phyloP scores from a whole-genome alignment of 2,329 filamentous ascomycete genomes.

The Pseudogymnoascus sp. region DNA sequence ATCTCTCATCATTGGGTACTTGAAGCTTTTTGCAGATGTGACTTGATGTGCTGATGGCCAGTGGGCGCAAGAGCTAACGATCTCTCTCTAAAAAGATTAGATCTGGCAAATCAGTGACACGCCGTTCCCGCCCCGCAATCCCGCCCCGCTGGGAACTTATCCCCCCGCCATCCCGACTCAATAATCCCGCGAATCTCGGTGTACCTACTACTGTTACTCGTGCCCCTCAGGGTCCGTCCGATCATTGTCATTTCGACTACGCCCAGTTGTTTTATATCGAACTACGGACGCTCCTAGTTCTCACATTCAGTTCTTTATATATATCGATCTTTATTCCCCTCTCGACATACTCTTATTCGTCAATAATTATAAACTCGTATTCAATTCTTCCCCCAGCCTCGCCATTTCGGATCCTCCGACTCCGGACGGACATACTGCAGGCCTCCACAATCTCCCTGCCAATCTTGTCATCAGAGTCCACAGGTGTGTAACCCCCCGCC shows the following conservation, averaged over 20 bases:
- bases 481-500: not conserved
- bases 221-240: not conserved
- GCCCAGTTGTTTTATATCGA: not conserved
- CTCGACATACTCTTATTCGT: not conserved
- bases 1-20: not conserved
- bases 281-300: not conserved
- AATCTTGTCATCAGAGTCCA: not conserved
- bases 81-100: not conserved
- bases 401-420: not conserved
- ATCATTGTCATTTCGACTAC: not conserved
- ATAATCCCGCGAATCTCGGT: slow-evolving; percentile 3
- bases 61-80: not conserved
- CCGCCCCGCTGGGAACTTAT: not conserved
- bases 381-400: not conserved
- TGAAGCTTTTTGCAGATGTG: not conserved
- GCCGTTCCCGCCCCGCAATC: slow-evolving; percentile 5
- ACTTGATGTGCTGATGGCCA: not conserved
- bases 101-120: not conserved
- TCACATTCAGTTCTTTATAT: not conserved
- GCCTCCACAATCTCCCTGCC: not conserved
- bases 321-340: not conserved
- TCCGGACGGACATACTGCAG: not conserved
- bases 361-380: not conserved
- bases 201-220: not conserved
- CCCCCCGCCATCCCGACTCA: not conserved